Evolutionary conservation across 768 basidiomycete genomes (phyloP).

Genomic region (Leucosporidium scottii): DNA sequence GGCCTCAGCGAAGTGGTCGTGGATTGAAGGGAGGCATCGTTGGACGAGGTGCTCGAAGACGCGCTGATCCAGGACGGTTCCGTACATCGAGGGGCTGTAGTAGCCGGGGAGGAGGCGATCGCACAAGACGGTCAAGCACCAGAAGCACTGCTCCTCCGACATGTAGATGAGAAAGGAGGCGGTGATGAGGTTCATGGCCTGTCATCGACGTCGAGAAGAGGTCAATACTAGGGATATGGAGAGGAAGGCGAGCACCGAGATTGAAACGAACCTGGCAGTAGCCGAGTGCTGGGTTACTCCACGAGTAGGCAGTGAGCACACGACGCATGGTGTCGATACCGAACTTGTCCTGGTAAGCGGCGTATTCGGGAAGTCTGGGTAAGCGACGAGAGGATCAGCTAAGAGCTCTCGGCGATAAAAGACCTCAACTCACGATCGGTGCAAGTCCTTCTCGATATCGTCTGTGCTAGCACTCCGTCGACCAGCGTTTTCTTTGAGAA

Average conservation of each 20-base stretch:
- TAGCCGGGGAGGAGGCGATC: slow-evolving; percentile 94
- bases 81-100: slow-evolving; percentile 98
- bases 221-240: slow-evolving; percentile 51
- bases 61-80: slow-evolving; percentile 93
- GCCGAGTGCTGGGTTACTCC: slow-evolving; percentile 63
- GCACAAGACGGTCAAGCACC: slow-evolving; percentile 90
- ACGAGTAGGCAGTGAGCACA: slow-evolving; percentile 90
- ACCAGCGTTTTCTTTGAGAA: slow-evolving; percentile 70
- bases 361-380: slow-evolving; percentile 85
- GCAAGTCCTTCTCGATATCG: slow-evolving; percentile 97
- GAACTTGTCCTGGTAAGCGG: slow-evolving; percentile 84
- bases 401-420: too few relatives aligned
- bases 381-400: neutral
- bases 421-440: slow-evolving; percentile 47
- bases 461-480: slow-evolving; percentile 81
- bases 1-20: slow-evolving; percentile 80
- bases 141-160: slow-evolving; percentile 98
- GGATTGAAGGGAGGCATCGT: slow-evolving; percentile 58
- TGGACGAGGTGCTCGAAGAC: slow-evolving; percentile 93
- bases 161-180: slow-evolving; percentile 96
- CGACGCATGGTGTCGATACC: slow-evolving; percentile 78
- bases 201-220: slow-evolving; percentile 56
- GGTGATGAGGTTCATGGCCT: slow-evolving; percentile 97
- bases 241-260: neutral
- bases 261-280: slow-evolving; percentile 35